These are phyloP conservation scores for Hymenoscyphus repandus DNA, from an alignment of 2,329 filamentous ascomycete species.

Conservation along the genomic window DNA sequence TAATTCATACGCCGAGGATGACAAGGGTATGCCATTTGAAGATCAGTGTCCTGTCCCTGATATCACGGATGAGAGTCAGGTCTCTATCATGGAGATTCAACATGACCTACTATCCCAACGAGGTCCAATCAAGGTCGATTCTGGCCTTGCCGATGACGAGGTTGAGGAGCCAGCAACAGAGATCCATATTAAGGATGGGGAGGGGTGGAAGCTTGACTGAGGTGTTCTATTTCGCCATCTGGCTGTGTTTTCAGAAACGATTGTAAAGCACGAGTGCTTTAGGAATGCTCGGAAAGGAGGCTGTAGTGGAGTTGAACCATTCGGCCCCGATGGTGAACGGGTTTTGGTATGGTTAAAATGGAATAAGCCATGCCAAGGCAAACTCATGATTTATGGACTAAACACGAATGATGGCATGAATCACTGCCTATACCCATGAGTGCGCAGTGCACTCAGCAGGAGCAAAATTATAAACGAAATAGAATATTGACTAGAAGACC, in stretches of 20 bases:
- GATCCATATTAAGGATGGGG: constrained; percentile 30
- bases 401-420: neutral
- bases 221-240: neutral
- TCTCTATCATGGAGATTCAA: constrained; percentile 16
- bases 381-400: neutral
- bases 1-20: constrained; percentile 17
- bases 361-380: neutral
- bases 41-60: constrained; percentile 27
- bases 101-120: constrained; percentile 13
- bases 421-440: neutral
- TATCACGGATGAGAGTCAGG: constrained; percentile 19
- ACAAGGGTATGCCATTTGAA: constrained; percentile 15
- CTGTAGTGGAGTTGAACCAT: too few relatives aligned
- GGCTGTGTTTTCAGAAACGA: neutral
- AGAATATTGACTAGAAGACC: too few relatives aligned
- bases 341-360: neutral
- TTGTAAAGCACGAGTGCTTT: neutral
- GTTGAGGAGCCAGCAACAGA: constrained; percentile 27
- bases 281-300: neutral
- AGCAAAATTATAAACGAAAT: neutral
- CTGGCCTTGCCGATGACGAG: constrained; percentile 18
- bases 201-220: constrained; percentile 25
- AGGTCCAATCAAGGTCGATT: constrained; percentile 2
- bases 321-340: neutral
- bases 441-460: neutral